phyloP scores from a whole-genome alignment of 2,329 filamentous ascomycete species.

The Ceratocystis huliohia region DNA sequence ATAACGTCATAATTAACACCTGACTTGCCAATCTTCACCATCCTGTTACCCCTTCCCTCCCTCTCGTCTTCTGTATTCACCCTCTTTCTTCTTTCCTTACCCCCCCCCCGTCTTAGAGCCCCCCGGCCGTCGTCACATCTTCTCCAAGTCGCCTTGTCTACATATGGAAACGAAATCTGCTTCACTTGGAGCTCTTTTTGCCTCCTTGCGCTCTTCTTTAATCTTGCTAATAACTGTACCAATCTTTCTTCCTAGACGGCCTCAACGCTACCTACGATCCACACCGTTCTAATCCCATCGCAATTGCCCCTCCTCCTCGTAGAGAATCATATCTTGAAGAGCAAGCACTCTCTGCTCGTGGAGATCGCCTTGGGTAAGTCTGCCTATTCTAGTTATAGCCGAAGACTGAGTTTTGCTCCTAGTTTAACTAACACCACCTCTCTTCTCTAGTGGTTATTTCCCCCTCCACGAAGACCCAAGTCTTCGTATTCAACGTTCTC shows the following conservation, averaged over 20 bases:
- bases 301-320: constrained; percentile 30
- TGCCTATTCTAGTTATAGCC: constrained; percentile 9
- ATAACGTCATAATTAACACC: neutral
- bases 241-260: neutral
- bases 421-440: constrained; percentile 11
- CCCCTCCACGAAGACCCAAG: constrained; percentile 45
- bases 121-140: neutral
- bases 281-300: constrained; percentile 33
- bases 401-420: too few species aligned
- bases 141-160: constrained; percentile 1
- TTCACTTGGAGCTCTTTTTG: neutral
- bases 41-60: neutral
- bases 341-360: constrained; percentile 41
- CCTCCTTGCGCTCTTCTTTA: too few species aligned
- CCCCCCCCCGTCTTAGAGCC: neutral
- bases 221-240: neutral
- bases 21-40: neutral
- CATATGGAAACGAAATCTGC: neutral
- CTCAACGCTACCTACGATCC: constrained; percentile 26
- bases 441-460: constrained; percentile 42
- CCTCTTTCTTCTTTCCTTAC: too few species aligned
- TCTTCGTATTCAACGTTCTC: constrained; percentile 35
- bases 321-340: constrained; percentile 24
- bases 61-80: neutral
- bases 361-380: constrained; percentile 46